Evolutionary conservation across 768 basidiomycete genomes (phyloP), one percentile per base, ranked within the genome.

Genomic region (Tricholoma matsutake): DNA sequence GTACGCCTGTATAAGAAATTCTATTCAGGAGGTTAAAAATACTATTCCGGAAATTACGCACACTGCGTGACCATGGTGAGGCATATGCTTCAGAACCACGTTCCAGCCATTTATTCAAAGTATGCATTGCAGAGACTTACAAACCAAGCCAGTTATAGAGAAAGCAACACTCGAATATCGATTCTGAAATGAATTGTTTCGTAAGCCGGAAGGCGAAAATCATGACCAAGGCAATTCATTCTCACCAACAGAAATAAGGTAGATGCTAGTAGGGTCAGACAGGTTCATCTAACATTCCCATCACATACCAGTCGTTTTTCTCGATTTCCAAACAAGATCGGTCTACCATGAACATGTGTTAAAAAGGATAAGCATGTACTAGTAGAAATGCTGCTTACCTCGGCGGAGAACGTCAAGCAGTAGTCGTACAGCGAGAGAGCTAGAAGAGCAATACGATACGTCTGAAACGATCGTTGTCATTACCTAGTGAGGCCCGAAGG

Each of bases 131-230:
- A 35, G n/a, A 25, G 4, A 2, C 54, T 61, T 55, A 68, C 64
- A 68, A 6, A 34, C 54, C 35, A 68, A 32, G n/a, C 59, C 58
- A 14, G 61, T 45, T 4, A 64, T 61, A 10, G 60, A 54, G 28
- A 67, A 67, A 20, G 37, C 14, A 16, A 68, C 56, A 35, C 64
- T 65, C 16, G 60, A 47, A 47, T 68, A 68, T 37, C 65, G 65
- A 55, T 68, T 68, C 67, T 67, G 58, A 43, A 35, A 6, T n/a
- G 34, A 35, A 35, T 35, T 43, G n/a, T n/a, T n/a, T n/a, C n/a
- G n/a, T n/a, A n/a, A n/a, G n/a, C n/a, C n/a, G 9, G 16, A n/a
- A 18, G 41, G 6, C 18, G 8, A 2, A 6, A 18, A n/a, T 1
- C 18, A 43, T 18, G 1, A 4, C 18, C n/a, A 18, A n/a, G 41